Conservation (phyloP, 768 basidiomycete genomes). For the Dictyophora rubrovolvata region DNA sequence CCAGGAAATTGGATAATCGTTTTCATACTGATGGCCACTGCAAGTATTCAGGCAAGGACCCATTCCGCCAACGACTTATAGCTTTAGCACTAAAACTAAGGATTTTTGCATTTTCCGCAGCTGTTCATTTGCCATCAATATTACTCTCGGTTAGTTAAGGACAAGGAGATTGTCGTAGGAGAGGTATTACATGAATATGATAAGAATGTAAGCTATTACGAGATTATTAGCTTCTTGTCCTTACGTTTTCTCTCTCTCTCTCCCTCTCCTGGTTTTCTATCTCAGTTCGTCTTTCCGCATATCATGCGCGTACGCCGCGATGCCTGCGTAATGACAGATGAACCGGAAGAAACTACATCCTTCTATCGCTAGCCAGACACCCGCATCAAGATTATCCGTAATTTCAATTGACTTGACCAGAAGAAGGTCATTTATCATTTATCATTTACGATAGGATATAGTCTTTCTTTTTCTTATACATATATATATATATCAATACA, state of each 20-base stretch:
- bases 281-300: slow-evolving; percentile 76
- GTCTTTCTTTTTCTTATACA: background rate
- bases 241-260: background rate
- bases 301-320: slow-evolving; percentile 67
- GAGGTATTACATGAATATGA: slow-evolving; percentile 85
- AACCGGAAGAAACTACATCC: slow-evolving; percentile 54
- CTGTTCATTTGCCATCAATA: slow-evolving; percentile 39
- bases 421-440: background rate
- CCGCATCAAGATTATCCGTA: background rate
- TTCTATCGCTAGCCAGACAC: background rate
- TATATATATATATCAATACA: background rate
- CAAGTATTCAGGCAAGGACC: slow-evolving; percentile 50
- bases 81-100: background rate
- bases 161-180: slow-evolving; percentile 61
- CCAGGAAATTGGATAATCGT: slow-evolving; percentile 71
- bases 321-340: slow-evolving; percentile 76
- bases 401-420: background rate
- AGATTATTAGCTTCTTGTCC: background rate
- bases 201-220: slow-evolving; percentile 40
- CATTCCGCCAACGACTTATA: background rate
- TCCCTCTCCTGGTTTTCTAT: background rate
- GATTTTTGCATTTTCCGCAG: slow-evolving; percentile 23
- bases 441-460: background rate
- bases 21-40: slow-evolving; percentile 53
- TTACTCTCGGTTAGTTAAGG: slow-evolving; percentile 61